Evolutionary conservation across 257 asterid species (phyloP).

Genomic region (Voacanga thouarsii): DNA sequence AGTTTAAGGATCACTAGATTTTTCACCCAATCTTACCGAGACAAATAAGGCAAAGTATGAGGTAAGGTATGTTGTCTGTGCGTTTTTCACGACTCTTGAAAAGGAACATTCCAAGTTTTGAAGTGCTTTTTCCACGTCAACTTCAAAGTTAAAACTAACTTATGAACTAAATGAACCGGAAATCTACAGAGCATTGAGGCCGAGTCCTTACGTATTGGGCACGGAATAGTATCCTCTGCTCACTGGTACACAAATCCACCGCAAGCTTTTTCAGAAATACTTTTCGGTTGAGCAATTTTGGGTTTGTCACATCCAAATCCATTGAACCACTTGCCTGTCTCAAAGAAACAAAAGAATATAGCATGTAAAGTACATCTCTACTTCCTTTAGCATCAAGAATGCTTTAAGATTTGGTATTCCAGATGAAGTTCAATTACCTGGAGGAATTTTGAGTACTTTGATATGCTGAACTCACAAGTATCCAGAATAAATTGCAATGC

Average conservation of each 20-base stretch:
- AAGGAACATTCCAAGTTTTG: background rate
- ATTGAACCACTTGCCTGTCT: slow-evolving; percentile 75
- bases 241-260: slow-evolving; percentile 78
- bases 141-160: background rate
- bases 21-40: background rate
- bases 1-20: no score
- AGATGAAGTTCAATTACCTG: slow-evolving; percentile 48
- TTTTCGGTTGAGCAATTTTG: slow-evolving; percentile 81
- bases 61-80: background rate
- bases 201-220: slow-evolving; percentile 76
- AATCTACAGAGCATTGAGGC: background rate
- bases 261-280: slow-evolving; percentile 88
- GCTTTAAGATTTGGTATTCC: background rate
- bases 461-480: slow-evolving; percentile 71
- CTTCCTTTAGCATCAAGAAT: background rate
- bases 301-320: slow-evolving; percentile 90
- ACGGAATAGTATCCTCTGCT: slow-evolving; percentile 77
- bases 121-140: background rate
- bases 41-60: background rate
- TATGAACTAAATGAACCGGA: background rate
- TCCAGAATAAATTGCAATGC: slow-evolving; percentile 81
- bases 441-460: slow-evolving; percentile 85
- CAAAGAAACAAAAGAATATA: background rate
- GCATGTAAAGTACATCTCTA: background rate
- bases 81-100: background rate